A percentile compares a stretch with the other conserved stretches of the same genome.
phyloP scores from a whole-genome alignment of 495 filamentous ascomycete genomes.

The Margaritispora aquatica region DNA sequence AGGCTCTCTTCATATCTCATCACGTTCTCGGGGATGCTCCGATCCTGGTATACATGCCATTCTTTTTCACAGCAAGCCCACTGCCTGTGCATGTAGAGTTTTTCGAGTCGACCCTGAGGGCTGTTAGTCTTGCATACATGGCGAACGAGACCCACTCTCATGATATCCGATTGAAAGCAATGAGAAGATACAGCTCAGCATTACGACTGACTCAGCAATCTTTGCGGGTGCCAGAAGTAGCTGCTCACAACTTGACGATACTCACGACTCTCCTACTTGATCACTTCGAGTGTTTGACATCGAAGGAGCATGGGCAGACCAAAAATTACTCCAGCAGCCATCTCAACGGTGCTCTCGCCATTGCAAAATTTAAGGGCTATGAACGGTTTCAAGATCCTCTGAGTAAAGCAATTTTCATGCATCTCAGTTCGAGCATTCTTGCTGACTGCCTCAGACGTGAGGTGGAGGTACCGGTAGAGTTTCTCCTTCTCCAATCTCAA shows the following conservation, averaged over 20 bases:
- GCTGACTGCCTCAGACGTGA: neutral
- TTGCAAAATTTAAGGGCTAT: constrained; percentile 48
- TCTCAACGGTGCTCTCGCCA: constrained; percentile 48
- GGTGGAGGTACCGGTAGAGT: neutral
- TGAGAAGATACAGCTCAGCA: constrained; percentile 5
- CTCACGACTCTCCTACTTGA: constrained; percentile 53
- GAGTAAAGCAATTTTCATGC: neutral
- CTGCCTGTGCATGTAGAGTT: neutral
- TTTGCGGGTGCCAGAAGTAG: neutral
- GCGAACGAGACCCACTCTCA: neutral
- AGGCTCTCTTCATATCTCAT: neutral
- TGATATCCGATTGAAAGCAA: neutral
- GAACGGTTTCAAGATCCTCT: constrained; percentile 40
- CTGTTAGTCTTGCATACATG: constrained; percentile 11
- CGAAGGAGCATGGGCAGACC: neutral
- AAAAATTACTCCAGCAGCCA: constrained; percentile 49
- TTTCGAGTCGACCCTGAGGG: neutral
- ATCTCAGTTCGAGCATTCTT: neutral
- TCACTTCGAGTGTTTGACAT: constrained; percentile 34
- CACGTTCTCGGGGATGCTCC: neutral
- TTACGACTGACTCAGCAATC: constrained; percentile 4
- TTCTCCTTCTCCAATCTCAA: neutral
- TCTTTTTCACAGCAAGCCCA: neutral
- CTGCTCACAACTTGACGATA: constrained; percentile 48
- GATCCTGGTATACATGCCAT: neutral